Evolutionary conservation across 1,139 yeast genomes (phyloP), one percentile per base, ranked within the genome.

Genomic region (Kluyveromyces sp.): DNA sequence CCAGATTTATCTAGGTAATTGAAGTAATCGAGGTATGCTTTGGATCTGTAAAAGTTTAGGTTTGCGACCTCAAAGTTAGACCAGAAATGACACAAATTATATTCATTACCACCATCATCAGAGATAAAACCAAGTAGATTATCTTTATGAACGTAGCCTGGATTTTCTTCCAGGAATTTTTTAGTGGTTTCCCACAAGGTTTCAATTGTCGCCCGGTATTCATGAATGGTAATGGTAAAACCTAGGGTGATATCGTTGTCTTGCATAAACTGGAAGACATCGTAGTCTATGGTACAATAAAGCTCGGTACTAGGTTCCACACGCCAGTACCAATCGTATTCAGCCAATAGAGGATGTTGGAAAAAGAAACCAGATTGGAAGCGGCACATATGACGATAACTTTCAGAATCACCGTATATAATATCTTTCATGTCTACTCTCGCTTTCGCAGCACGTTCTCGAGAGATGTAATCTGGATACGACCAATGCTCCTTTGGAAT

Each of bases 301-400:
- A 87, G 72, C 61, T 77, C 73, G 60, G 83, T 79, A 60, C 79
- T 84, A 32, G 96, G 97, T 68, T 90, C 97, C 46, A 89, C 96
- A 68, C 97, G 81, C 96, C 97, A 89, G 73, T 89, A 89, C 74
- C 85, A 88, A 55, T 83, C 88, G 64, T 79, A 88, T 34, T 83
- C 81, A 48, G 72, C 73, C 75, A 88, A 68, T 42, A 83, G 63
- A 40, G 79, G 81, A 60, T 87, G 94, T 68, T 86, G 76, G 75
- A 81, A 89, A 72, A 90, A 88, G 68, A 88, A 86, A 1, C 97
- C 97, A 34, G 92, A 81, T 65, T 89, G 95, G 65, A 73, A 89
- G 62, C 97, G 81, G 68, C 97, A 89, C 96, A 89, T 89, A 67
- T 82, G 87, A 71, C 90, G 78, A 65, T 83, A 83, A 32, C 85